Percentiles rank a stretch among this genome's conserved stretches.
phyloP scores from a whole-genome alignment of 2,329 filamentous ascomycete genomes.

The Lachnellula hyalina region DNA sequence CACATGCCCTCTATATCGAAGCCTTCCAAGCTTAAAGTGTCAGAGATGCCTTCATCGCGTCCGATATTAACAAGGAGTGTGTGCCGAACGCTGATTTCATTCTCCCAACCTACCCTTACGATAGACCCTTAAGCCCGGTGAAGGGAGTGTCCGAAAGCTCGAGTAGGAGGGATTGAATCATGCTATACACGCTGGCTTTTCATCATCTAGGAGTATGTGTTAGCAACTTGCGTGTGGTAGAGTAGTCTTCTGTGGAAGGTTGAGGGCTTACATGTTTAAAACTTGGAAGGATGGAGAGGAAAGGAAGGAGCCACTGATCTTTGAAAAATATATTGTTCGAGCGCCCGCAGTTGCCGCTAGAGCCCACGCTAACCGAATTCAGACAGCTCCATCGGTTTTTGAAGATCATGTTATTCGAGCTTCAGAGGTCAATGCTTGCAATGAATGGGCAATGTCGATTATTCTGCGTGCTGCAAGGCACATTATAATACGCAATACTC shows the following conservation, averaged over 20 bases:
- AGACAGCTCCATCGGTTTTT: slow-evolving; percentile 21
- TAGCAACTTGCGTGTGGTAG: slow-evolving; percentile 24
- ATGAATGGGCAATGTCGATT: slow-evolving; percentile 20
- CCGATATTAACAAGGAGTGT: slow-evolving; percentile 94
- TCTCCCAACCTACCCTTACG: slow-evolving; percentile 60
- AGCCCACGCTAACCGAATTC: slow-evolving; percentile 18
- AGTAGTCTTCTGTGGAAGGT: slow-evolving; percentile 4
- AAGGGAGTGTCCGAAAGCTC: slow-evolving; percentile 77
- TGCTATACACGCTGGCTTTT: slow-evolving; percentile 95
- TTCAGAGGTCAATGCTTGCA: background rate
- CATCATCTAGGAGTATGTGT: slow-evolving; percentile 72
- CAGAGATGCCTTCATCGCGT: slow-evolving; percentile 99
- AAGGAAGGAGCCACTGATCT: slow-evolving; percentile 34
- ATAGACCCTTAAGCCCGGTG: slow-evolving; percentile 83
- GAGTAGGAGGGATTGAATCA: slow-evolving; percentile 68
- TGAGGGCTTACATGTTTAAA: slow-evolving; percentile 80
- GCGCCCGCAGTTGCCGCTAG: slow-evolving; percentile 9
- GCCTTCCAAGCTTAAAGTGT: slow-evolving; percentile 55
- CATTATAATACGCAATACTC: background rate
- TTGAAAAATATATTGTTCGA: slow-evolving; percentile 26
- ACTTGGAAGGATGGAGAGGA: slow-evolving; percentile 95
- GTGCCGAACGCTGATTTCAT: slow-evolving; percentile 99
- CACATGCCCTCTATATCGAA: background rate
- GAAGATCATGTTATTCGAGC: background rate
- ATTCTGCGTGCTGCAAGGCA: slow-evolving; percentile 12